Base-by-base conservation (phyloP, 306 rosid genomes). In the Prunus mira region DNA sequence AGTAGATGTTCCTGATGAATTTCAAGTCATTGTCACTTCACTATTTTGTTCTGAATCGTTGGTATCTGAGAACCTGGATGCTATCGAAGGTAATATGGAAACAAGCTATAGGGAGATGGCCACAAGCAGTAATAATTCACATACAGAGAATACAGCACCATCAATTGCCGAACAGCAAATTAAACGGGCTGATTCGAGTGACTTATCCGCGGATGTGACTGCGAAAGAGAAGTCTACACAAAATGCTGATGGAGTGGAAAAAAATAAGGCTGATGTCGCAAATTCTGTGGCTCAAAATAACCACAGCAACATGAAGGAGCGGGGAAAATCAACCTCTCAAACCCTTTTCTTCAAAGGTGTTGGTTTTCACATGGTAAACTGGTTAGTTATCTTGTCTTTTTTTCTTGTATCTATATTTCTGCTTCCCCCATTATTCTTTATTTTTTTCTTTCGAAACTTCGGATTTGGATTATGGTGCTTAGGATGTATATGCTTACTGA, bases 361-460 rank as follows among this genome's bases (percentile, higher is more conserved):
- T 85, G 90, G 96, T 76, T 96, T 89, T 87, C 99, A 87, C 88
- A 91, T 93, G 99, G 99, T 96, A 52, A 96, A 96, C 97, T 92
- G 99, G 99, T 96, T 77, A 91, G 99, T 91, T 62, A 57, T 51
- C 60, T 72, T 25, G 12, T 15, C 62, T 60, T 51, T 71, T 43
- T 69, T 69, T 22, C 57, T 67, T 25, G n/a, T 38, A 65, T 65
- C 65, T 76, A 28, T 41, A 20, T 10, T 58, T 52, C 15, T 55
- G 19, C 24, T 46, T 75, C 46, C 73, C 51, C 27, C 54, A 32
- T 25, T 55, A 25, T 63, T 28, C 8, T 8, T 28, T 52, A 5
- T 14, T 9, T 34, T 15, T 20, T 1, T 69, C 3, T 32, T 67
- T 54, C 25, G 10, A 18, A 30, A 25, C 34, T 51, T 45, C 1